phyloP scores from a whole-genome alignment of 1,284 basidiomycete genomes.

The Ceraceosorus guamensis region DNA sequence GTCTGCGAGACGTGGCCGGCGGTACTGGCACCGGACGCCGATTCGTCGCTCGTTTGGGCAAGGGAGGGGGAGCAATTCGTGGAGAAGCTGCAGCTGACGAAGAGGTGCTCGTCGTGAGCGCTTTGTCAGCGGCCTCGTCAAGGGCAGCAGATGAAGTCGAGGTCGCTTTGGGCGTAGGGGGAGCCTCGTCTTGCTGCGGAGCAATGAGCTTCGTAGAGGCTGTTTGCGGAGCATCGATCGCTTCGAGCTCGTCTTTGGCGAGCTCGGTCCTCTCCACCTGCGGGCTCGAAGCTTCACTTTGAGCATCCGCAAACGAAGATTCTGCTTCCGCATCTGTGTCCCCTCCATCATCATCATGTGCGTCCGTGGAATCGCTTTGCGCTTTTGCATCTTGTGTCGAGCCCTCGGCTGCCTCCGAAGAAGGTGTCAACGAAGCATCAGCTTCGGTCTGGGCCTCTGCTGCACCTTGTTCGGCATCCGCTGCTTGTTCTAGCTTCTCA shows the following conservation, averaged over 20 bases:
- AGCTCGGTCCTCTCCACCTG: neutral
- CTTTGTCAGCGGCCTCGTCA: no score
- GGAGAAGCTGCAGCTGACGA: no score
- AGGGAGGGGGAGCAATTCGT: conserved; percentile 7
- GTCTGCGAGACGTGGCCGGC: conserved; percentile 1
- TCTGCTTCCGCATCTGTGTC: conserved; percentile 6
- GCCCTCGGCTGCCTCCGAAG: neutral
- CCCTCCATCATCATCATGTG: conserved; percentile 13
- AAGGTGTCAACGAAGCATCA: conserved; percentile 8
- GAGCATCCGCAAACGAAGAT: conserved; percentile 2
- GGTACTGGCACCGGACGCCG: conserved; percentile 1
- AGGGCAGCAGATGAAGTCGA: neutral
- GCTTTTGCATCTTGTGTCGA: neutral
- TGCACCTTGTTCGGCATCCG: conserved; percentile 11
- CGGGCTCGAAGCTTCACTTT: neutral
- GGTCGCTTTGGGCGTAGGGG: neutral
- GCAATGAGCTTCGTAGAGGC: neutral
- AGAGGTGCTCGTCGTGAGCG: no score
- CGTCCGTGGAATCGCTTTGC: conserved; percentile 5
- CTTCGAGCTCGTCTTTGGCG: neutral
- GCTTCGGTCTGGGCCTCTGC: conserved; percentile 15
- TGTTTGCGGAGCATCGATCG: conserved; percentile 1
- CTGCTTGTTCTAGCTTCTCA: conserved; percentile 13
- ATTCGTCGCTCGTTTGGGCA: conserved; percentile 2
- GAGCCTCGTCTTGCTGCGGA: neutral